Evolutionary conservation across 2,329 filamentous ascomycete genomes (phyloP), one percentile per base, ranked within the genome.

Genomic region (Xylariaceae sp.): DNA sequence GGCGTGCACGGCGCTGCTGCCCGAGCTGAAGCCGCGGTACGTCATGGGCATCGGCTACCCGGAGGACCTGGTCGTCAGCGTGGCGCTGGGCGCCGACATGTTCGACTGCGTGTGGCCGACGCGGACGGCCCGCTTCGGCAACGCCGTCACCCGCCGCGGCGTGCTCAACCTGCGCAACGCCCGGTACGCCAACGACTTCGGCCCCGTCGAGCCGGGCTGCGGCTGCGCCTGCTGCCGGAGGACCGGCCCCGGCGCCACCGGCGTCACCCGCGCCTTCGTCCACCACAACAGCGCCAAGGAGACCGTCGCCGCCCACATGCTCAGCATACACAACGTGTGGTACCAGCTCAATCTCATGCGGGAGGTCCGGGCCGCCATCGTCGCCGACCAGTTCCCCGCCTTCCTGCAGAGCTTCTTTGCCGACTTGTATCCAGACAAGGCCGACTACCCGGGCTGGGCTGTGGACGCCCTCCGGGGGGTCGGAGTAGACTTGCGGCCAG

Each of bases 41-140:
- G 90, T 98, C 37, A 98, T 98, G 93, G 92, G 92, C 13, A 92
- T 98, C 47, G 88, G 92, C 10, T 98, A 95, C 58, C 92, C 92
- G 1, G 92, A 96, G 63, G 92, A 98, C 53, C 68, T 98, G 36
- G 76, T 98, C 2, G 89, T 98, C 24, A 93, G 87, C 33, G 80
- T 95, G 4, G 92, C 92, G 2, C 71, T 98, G 1, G 92, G 92
- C 3, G 92, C 92, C 31, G 92, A 98, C 61, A 98, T 98, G 92
- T 98, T 98, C 56, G 92, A 98, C 62, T 98, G 93, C 55, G 92
- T 98, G 5, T 98, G 92, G 92, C 93, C 92, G 2, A 96, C 92
- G 4, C 73, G 92, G 34, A 98, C 92, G 22, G 92, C 92, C 55
- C 79, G 92, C 21, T 98, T 98, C 54, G 92, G 93, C 39, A 95